Evolutionary conservation across 345 rosid species (phyloP).

Genomic region (Theobroma cacao): DNA sequence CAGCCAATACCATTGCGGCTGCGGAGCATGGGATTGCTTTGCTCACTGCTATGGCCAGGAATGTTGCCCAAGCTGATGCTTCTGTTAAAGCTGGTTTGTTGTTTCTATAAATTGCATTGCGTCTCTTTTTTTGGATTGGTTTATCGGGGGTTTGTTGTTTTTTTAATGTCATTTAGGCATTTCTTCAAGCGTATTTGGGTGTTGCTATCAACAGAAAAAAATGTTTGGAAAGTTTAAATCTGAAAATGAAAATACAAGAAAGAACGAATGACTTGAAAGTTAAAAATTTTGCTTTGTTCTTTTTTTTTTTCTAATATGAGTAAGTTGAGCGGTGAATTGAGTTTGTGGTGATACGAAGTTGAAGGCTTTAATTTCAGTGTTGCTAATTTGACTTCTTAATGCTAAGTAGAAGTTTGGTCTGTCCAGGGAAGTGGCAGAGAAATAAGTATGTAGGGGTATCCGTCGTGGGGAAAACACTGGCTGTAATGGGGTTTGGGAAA

Average conservation of each 20-base stretch:
- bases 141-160: neutral
- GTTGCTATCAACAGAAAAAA: neutral
- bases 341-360: neutral
- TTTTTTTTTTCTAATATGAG: neutral
- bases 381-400: neutral
- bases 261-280: neutral
- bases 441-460: conserved; percentile 50
- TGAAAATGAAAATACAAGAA: neutral
- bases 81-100: conserved; percentile 55
- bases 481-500: conserved; percentile 59
- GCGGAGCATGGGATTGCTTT: conserved; percentile 58
- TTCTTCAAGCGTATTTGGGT: conserved; percentile 12
- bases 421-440: conserved; percentile 47
- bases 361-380: neutral
- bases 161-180: conserved; percentile 1
- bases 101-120: neutral
- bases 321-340: neutral
- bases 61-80: conserved; percentile 54
- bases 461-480: conserved; percentile 52
- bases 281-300: no score
- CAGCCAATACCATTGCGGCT: conserved; percentile 56
- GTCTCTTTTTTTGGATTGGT: neutral
- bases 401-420: neutral
- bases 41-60: conserved; percentile 49
- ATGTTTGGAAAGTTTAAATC: neutral